Conservation (phyloP, 257 asterid species). For the Penstemon newberryi region DNA sequence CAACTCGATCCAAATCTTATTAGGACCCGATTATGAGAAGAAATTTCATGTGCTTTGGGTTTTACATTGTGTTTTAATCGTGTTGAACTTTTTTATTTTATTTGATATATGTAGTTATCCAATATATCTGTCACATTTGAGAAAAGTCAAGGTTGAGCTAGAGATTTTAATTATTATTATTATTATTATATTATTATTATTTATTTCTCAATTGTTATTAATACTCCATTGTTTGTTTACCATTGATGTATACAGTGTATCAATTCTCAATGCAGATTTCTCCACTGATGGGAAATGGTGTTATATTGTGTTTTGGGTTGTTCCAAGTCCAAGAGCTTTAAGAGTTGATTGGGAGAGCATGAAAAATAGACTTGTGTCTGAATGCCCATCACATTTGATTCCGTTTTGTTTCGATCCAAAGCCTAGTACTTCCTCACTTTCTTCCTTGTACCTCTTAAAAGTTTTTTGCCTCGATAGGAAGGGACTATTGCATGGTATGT, state of each 20-base stretch:
- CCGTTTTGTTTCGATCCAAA: constrained; percentile 39
- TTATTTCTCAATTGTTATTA: background rate
- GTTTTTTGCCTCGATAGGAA: constrained; percentile 46
- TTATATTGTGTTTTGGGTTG: constrained; percentile 52
- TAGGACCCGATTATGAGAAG: background rate
- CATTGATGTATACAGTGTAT: constrained; percentile 1
- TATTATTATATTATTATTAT: no score
- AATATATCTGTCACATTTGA: background rate
- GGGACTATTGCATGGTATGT: constrained; percentile 53
- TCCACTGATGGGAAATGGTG: constrained; percentile 65
- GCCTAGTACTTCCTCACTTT: constrained; percentile 32
- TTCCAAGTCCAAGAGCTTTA: constrained; percentile 39
- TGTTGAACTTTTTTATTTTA: background rate
- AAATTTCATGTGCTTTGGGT: background rate
- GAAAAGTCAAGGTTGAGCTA: no score
- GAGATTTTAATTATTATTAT: no score
- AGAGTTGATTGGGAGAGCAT: constrained; percentile 39
- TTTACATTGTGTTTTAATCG: background rate
- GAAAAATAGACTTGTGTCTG: constrained; percentile 43
- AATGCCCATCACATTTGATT: constrained; percentile 40
- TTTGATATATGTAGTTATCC: background rate
- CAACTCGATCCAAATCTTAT: background rate
- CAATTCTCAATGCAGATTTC: constrained; percentile 37
- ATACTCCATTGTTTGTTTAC: background rate
- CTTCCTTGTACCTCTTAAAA: constrained; percentile 42